Base-by-base conservation (phyloP, 2,329 filamentous ascomycete genomes). In the Cytospora piceicola region DNA sequence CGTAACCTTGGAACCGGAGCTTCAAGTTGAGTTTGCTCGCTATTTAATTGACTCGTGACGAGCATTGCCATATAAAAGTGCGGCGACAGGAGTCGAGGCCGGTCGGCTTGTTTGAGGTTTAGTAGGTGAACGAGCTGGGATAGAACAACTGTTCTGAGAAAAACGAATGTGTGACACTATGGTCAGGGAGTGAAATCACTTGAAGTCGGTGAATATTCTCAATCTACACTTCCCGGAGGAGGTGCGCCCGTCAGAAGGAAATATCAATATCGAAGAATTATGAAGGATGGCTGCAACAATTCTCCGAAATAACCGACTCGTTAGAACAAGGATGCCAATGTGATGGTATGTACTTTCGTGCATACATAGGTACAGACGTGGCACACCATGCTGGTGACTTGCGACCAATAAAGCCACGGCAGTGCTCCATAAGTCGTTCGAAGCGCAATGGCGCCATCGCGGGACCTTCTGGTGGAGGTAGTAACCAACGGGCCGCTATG, bases 361-460 rank as follows among this genome's bases (percentile, higher is more conserved):
- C 11, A 3, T 24, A 49, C 46, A 49, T n/a, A 49, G 12, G 8
- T 24, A 49, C 46, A 49, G 46, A 49, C 14, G 8, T 24, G 46
- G 46, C 42, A 22, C 46, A 24, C 11, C 46, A 24, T 24, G n/a
- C n/a, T 22, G 46, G 5, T 49, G 4, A 12, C 17, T 49, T n/a
- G 46, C 20, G 36, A 24, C 46, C 46, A 49, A 49, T 22, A 22
- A 49, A 49, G 22, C 39, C 39, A 42, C 39, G 20, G 17, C 39
- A 20, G 39, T 12, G 39, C 42, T 46, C n/a, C 11, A 46, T 46
- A 24, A 49, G 24, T 8, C 12, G 4, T 49, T 49, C 46, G 8
- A 24, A 49, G 46, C n/a, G 46, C n/a, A n/a, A 49, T 49, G 46
- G 46, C 46, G 46, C 46, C 46, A 49, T 49, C 46, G 46, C 22